These are phyloP conservation scores for Candida taoyuanica DNA, from an alignment of 805 yeast species.

Conservation along the genomic window DNA sequence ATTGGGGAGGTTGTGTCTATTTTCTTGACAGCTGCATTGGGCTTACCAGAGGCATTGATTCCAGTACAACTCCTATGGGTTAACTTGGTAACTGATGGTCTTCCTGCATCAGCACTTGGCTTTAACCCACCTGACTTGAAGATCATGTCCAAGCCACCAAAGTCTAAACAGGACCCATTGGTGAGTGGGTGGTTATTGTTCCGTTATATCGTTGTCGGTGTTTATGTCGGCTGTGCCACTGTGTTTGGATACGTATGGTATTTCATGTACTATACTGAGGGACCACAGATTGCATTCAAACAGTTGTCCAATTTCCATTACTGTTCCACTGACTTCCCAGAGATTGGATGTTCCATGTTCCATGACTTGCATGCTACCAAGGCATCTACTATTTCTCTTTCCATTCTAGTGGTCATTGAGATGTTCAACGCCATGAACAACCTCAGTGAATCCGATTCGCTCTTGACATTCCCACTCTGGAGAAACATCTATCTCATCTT, in stretches of 20 bases:
- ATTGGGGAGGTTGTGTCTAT: constrained; percentile 57
- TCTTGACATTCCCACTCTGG: constrained; percentile 36
- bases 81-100: constrained; percentile 51
- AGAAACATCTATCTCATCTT: constrained; percentile 33
- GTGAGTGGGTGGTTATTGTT: constrained; percentile 35
- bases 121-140: constrained; percentile 38
- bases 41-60: constrained; percentile 48
- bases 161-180: constrained; percentile 34
- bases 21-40: constrained; percentile 48
- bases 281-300: constrained; percentile 33
- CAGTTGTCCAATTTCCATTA: constrained; percentile 34
- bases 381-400: constrained; percentile 37
- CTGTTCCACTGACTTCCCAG: constrained; percentile 29
- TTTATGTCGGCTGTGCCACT: constrained; percentile 38
- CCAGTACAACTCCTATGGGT: constrained; percentile 58
- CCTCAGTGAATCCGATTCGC: constrained; percentile 34
- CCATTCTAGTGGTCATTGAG: constrained; percentile 36
- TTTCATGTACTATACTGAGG: constrained; percentile 30
- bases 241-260: constrained; percentile 40
- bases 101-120: constrained; percentile 58
- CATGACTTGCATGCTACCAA: constrained; percentile 22
- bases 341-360: constrained; percentile 33
- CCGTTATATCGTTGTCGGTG: constrained; percentile 35
- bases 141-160: constrained; percentile 36
- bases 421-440: constrained; percentile 39